A percentile compares a stretch with the other conserved stretches of the same genome.
Conservation (phyloP, 1,139 yeast genomes). For the Yamadazyma atlantica region DNA sequence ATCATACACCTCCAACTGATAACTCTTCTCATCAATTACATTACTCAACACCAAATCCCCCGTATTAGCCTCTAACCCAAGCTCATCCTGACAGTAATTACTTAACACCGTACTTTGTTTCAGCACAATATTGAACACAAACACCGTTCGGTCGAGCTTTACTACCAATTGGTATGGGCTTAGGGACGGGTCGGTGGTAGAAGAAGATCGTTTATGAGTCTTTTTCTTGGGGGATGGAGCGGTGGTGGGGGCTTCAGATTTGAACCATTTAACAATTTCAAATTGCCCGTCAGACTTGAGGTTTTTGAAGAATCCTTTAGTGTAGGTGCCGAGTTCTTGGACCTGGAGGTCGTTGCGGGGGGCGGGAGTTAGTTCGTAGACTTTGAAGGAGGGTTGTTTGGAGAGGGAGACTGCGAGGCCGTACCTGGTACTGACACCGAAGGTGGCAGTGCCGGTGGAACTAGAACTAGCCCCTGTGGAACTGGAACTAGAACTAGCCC, state of each 20-base stretch:
- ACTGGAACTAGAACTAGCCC: too few relatives aligned
- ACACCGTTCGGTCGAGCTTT: slow-evolving; percentile 14
- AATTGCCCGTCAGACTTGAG: slow-evolving; percentile 12
- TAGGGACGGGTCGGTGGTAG: slow-evolving; percentile 11
- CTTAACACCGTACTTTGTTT: slow-evolving; percentile 11
- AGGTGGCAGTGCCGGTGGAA: slow-evolving; percentile 7
- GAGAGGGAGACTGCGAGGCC: slow-evolving; percentile 18
- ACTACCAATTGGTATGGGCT: slow-evolving; percentile 15
- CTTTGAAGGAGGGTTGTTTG: slow-evolving; percentile 14
- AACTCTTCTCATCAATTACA: slow-evolving; percentile 7
- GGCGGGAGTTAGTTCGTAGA: slow-evolving; percentile 15
- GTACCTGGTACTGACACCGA: too few relatives aligned
- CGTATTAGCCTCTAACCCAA: slow-evolving; percentile 11
- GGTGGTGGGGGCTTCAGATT: slow-evolving; percentile 4
- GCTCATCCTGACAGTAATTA: slow-evolving; percentile 8
- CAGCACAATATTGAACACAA: slow-evolving; percentile 16
- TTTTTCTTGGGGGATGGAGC: slow-evolving; percentile 8
- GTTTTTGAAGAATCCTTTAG: slow-evolving; percentile 18
- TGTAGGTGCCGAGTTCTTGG: slow-evolving; percentile 20
- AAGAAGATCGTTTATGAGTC: slow-evolving; percentile 4
- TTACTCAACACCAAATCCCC: slow-evolving; percentile 5
- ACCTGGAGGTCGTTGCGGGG: slow-evolving; percentile 10
- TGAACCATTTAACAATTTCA: slow-evolving; percentile 20
- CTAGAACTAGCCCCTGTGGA: too few relatives aligned
- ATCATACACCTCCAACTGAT: slow-evolving; percentile 11